These are phyloP conservation scores for Cochlearia excelsa DNA, from an alignment of 345 rosid genomes.

Conservation along the genomic window DNA sequence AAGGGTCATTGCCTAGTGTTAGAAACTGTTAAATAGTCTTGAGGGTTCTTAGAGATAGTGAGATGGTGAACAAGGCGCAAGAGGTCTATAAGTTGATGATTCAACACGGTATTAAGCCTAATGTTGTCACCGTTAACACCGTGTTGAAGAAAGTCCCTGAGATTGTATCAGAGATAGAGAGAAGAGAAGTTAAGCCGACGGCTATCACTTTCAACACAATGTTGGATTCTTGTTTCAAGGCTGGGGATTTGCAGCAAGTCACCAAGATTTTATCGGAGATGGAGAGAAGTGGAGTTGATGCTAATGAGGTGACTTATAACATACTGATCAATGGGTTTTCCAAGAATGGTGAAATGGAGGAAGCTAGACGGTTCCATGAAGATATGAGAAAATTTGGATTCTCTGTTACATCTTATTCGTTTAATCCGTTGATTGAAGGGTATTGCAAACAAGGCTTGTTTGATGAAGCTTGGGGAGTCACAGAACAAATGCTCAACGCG, in stretches of 20 bases:
- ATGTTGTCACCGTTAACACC: constrained; percentile 46
- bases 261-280: constrained; percentile 46
- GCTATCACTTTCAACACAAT: constrained; percentile 51
- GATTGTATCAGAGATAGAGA: constrained; percentile 51
- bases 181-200: constrained; percentile 39
- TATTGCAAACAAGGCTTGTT: constrained; percentile 56
- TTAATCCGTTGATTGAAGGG: constrained; percentile 59
- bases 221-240: constrained; percentile 55
- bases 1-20: constrained; percentile 53
- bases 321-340: constrained; percentile 56
- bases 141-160: constrained; percentile 3
- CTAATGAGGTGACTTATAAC: constrained; percentile 55
- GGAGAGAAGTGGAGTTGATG: constrained; percentile 39
- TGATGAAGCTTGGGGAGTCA: constrained; percentile 47
- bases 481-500: constrained; percentile 48
- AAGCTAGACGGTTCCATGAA: constrained; percentile 48
- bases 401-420: constrained; percentile 46
- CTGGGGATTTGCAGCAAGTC: constrained; percentile 50
- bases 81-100: constrained; percentile 51
- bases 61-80: constrained; percentile 33
- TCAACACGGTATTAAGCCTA: constrained; percentile 49
- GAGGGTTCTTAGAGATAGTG: constrained; percentile 51
- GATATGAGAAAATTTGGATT: constrained; percentile 54
- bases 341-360: constrained; percentile 48
- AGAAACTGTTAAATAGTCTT: constrained; percentile 63